Evolutionary conservation across 169 alveolate genomes (phyloP), one percentile per base, ranked within the genome.

Genomic region (Plasmodium vivax): DNA sequence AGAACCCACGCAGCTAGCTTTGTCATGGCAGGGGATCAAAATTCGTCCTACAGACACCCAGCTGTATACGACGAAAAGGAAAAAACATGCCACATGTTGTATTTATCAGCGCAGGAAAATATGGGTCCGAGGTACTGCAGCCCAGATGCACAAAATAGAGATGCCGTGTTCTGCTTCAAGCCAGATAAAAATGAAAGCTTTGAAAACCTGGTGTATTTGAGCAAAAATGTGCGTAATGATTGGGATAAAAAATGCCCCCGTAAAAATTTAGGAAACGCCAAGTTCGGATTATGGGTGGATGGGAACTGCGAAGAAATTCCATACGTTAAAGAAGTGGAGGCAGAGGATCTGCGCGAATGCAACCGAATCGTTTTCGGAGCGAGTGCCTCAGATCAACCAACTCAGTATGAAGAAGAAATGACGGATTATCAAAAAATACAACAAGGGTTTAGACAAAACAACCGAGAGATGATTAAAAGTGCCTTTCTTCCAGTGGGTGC

Each of bases 41-140:
- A 36, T 34, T 47, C 97, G 12, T 83, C 94, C 75, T 96, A 96
- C 73, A 93, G 97, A 75, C 95, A 96, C 90, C 97, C 98, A n/a
- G 95, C 96, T 45, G 98, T 95, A 30, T 96, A 88, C 82, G 98
- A 96, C 68, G 72, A 71, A 34, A 0, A 87, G 19, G 72, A 79
- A 8, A 77, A 94, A 72, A 95, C 58, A 58, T 96, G 98, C 71
- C 75, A 96, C 80, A 84, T 96, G 19, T 92, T 96, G 43, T 96
- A 94, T 83, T 43, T 96, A 19, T 94, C 98, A 34, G 95, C 96
- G 72, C 98, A 96, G 84, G 96, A 95, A 92, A 96, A 95, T 91
- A 95, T 87, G 85, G 98, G 98, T 75, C 95, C 91, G 12, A 85
- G 96, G 93, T 96, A 96, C 87, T 96, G 98, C 72, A 96, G 94